phyloP scores from a whole-genome alignment of 1,284 basidiomycete genomes.

The Meira miltonrushii region DNA sequence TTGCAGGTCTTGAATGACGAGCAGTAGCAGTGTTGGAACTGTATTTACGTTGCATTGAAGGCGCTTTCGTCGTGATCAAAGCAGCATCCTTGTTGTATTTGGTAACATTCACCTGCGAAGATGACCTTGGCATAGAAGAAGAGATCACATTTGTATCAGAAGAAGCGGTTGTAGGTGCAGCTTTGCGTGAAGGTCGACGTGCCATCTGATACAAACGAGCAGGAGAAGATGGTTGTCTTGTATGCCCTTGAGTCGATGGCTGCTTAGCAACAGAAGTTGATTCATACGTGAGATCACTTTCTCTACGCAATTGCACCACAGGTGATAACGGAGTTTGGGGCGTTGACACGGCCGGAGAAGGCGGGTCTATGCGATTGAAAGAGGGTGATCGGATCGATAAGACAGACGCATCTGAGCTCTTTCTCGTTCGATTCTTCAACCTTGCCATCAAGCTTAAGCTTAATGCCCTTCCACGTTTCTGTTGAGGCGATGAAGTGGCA shows the following conservation, averaged over 20 bases:
- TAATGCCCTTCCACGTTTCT: no score
- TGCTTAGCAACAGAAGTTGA: neutral
- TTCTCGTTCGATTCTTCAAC: slow-evolving; percentile 2
- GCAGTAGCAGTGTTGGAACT: no score
- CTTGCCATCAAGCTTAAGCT: neutral
- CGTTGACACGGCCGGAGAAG: neutral
- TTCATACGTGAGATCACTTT: neutral
- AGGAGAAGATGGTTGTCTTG: neutral
- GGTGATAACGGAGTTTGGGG: neutral
- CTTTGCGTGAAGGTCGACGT: neutral
- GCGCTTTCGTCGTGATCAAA: no score
- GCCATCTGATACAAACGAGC: neutral
- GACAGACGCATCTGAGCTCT: slow-evolving; percentile 6
- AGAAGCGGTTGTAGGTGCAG: neutral
- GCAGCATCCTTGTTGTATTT: no score
- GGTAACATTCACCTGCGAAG: no score
- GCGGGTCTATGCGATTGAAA: neutral
- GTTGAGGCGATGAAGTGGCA: no score
- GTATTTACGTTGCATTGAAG: no score
- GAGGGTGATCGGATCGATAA: neutral
- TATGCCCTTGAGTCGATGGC: neutral
- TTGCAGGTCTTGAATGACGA: no score
- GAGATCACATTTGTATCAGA: no score
- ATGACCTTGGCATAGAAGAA: no score
- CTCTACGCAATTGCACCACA: no score